Evolutionary conservation across 306 rosid genomes (phyloP), one percentile per base, ranked within the genome.

Genomic region (Betula pendula): DNA sequence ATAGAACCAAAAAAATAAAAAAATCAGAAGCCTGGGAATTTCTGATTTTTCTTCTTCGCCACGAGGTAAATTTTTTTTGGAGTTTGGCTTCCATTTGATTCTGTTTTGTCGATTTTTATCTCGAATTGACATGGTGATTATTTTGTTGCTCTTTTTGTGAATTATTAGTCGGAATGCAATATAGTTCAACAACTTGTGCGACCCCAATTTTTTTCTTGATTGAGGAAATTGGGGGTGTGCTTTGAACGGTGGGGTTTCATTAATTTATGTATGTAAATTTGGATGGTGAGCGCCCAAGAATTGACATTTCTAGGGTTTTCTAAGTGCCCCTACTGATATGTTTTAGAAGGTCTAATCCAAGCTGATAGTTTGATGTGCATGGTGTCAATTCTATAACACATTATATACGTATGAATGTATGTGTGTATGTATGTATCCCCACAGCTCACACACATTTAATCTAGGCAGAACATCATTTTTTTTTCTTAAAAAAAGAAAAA

Each of bases 21-120:
- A 63, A 6, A 38, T 38, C 7, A 38, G 42, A 66, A 35, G 25
- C 69, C 71, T 56, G 20, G 53, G 42, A 20, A 68, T 22, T 53
- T 50, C 51, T 14, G 16, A 15, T 53, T 43, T 31, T 31, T 25
- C 42, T 29, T 24, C 8, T 42, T 19, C 59, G 3, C 17, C 59
- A 6, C 17, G 25, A 74, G 79, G 80, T 74, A 68, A 58, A 67
- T 19, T 73, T 49, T 56, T 5, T 12, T 59, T 13, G 5, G 0
- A 8, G 11, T 65, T 35, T 65, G 3, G 44, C 24, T 11, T 10
- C 13, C 11, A 17, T 65, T 65, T 65, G 27, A 9, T 65, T 48
- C 70, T 65, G 15, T 12, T 33, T 35, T 35, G 45, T 24, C 27
- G n/a, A 15, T 10, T 65, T 38, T 17, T 65, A 35, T 19, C 17